Base-by-base conservation (phyloP, 257 asterid species). In the Oldenlandia corymbosa region DNA sequence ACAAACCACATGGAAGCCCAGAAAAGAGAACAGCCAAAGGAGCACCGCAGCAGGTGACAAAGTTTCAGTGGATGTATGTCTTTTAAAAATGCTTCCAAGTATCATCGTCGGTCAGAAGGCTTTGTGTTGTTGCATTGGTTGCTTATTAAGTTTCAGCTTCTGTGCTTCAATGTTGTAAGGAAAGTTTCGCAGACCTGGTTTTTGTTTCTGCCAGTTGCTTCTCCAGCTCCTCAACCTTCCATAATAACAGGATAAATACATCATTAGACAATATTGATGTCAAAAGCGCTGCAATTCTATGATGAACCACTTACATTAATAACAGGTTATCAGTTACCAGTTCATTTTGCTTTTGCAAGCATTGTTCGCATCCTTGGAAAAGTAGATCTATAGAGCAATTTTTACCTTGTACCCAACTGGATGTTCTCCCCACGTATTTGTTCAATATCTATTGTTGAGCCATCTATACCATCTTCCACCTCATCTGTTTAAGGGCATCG, bases 371-470 rank as follows among this genome's bases (percentile, higher is more conserved):
- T 81, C n/a, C n/a, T n/a, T n/a, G n/a, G n/a, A n/a, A n/a, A n/a
- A n/a, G n/a, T n/a, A n/a, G n/a, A n/a, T n/a, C n/a, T n/a, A n/a
- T n/a, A n/a, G n/a, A n/a, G n/a, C 41, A 39, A 66, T 57, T 70
- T 31, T 66, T 83, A 88, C 97, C 95, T 91, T 86, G 49, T 73
- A 77, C 76, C 78, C 65, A 91, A 83, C 77, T 84, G 81, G 58
- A 85, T 69, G 79, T 91, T 91, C 83, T 91, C 96, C 43, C 84
- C 89, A 58, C 81, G 71, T 31, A 91, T 82, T 74, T 74, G 70
- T 36, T 91, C 80, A 60, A 82, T 68, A 31, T 88, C 16, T 65
- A 63, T 42, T 32, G 41, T 60, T 52, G 53, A 34, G 58, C 17
- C 39, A 71, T 76, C 76, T 58, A 39, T 72, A 68, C 72, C 60